Percentiles rank a stretch among this genome's conserved stretches.
Evolutionary conservation across 1,284 basidiomycete species (phyloP).

Genomic region (Ceratobasidium theobromae): DNA sequence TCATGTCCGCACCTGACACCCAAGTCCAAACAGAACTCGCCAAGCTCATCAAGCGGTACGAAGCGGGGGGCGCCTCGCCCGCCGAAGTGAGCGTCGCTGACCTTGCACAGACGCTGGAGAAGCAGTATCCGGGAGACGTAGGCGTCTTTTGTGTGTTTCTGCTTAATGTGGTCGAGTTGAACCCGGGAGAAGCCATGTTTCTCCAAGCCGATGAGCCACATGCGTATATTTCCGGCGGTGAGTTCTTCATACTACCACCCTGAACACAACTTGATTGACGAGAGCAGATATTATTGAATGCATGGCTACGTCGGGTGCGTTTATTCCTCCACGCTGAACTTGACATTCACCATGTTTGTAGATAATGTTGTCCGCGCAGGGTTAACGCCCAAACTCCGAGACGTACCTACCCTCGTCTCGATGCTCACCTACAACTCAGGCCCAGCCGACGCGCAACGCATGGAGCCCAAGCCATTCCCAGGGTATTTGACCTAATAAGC

Average conservation of each 20-base stretch:
- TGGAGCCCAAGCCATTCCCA: constrained; percentile 59
- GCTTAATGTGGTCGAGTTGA: constrained; percentile 81
- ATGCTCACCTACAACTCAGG: constrained; percentile 86
- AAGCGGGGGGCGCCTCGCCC: constrained; percentile 45
- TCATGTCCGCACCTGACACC: constrained; percentile 73
- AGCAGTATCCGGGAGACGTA: constrained; percentile 91
- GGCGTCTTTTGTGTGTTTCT: constrained; percentile 92
- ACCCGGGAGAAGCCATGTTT: constrained; percentile 89
- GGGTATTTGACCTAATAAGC: constrained; percentile 34
- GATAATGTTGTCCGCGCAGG: constrained; percentile 99
- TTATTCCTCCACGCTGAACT: not conserved
- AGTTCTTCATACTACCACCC: constrained; percentile 35
- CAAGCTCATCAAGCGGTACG: constrained; percentile 65
- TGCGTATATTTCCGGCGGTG: constrained; percentile 91
- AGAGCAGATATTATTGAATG: constrained; percentile 89
- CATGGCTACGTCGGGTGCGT: constrained; percentile 80
- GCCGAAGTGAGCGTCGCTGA: constrained; percentile 38
- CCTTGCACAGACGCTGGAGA: constrained; percentile 70
- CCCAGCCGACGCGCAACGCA: constrained; percentile 66
- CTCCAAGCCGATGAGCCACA: constrained; percentile 96
- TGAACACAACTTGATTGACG: not conserved
- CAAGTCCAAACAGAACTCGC: constrained; percentile 58
- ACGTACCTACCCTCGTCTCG: constrained; percentile 84
- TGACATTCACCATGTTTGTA: constrained; percentile 4
- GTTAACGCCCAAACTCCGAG: constrained; percentile 93